These are phyloP conservation scores for Pueraria montana DNA, from an alignment of 306 rosid species.

Conservation along the genomic window DNA sequence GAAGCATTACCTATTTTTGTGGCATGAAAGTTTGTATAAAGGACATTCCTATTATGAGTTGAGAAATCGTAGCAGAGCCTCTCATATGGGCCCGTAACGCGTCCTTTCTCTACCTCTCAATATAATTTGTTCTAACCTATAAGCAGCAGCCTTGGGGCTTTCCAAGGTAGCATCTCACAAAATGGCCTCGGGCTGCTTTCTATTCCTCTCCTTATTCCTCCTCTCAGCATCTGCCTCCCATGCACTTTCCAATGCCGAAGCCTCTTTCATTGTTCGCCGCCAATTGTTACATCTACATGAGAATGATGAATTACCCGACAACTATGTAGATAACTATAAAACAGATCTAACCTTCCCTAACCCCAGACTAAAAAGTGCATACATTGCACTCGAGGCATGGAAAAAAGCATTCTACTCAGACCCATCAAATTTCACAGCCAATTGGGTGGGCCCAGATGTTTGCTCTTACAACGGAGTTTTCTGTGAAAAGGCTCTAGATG, in stretches of 20 bases:
- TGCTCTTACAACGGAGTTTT: conserved; percentile 76
- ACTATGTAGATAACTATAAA: conserved; percentile 23
- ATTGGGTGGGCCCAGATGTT: conserved; percentile 81
- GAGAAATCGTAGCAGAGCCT: conserved; percentile 53
- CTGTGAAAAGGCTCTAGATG: conserved; percentile 67
- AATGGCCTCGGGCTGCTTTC: conserved; percentile 50
- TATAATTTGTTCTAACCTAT: conserved; percentile 39
- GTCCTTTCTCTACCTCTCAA: conserved; percentile 6
- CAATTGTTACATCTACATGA: conserved; percentile 60
- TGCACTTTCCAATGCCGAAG: conserved; percentile 66
- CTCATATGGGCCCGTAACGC: conserved; percentile 27
- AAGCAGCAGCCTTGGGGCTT: conserved; percentile 53
- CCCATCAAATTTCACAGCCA: conserved; percentile 60
- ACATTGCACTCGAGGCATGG: conserved; percentile 78
- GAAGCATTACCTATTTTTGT: conserved; percentile 40
- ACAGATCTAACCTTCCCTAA: conserved; percentile 49
- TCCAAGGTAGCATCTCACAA: conserved; percentile 37
- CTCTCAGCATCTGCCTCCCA: conserved; percentile 25
- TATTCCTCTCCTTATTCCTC: conserved; percentile 35
- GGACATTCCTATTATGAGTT: neutral
- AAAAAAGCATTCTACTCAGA: conserved; percentile 76
- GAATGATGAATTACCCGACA: conserved; percentile 57
- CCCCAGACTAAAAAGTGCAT: conserved; percentile 63
- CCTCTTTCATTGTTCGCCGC: conserved; percentile 60
- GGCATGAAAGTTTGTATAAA: conserved; percentile 24